Evolutionary conservation across 169 alveolate genomes (phyloP).

Genomic region (Plasmodium coatneyi): DNA sequence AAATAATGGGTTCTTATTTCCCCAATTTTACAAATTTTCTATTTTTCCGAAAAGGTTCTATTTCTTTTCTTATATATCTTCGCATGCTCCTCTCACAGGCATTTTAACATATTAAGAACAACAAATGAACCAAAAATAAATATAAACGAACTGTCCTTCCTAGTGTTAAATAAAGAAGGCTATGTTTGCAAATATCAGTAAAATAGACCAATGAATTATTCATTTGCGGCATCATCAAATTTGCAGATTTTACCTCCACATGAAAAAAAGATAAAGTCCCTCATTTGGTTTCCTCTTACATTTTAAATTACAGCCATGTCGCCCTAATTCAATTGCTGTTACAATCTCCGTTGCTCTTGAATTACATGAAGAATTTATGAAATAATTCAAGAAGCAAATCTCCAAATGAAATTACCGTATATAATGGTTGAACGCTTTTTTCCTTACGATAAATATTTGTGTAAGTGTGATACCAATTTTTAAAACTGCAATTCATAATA

Average conservation of each 20-base stretch:
- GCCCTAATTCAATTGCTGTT: background rate
- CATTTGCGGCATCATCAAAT: background rate
- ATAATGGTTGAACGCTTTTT: background rate
- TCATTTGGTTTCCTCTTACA: background rate
- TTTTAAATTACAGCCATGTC: background rate
- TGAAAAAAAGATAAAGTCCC: background rate
- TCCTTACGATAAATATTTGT: background rate
- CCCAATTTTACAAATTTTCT: background rate
- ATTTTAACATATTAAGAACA: background rate
- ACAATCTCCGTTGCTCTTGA: background rate
- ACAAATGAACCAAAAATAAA: background rate
- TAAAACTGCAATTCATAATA: background rate
- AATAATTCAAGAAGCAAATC: background rate
- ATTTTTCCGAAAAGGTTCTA: background rate
- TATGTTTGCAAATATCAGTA: background rate
- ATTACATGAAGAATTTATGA: background rate
- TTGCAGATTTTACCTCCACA: background rate
- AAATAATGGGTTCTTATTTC: background rate
- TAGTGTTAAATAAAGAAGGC: background rate
- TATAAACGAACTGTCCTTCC: background rate
- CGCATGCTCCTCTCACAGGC: background rate
- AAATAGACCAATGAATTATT: background rate
- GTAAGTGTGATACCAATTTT: background rate
- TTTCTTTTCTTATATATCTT: background rate
- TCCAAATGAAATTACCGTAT: background rate